Percentiles rank a stretch among this genome's conserved stretches.
These are phyloP conservation scores for Hanseniaspora thailandica DNA, from an alignment of 805 yeast genomes.

Conservation along the genomic window DNA sequence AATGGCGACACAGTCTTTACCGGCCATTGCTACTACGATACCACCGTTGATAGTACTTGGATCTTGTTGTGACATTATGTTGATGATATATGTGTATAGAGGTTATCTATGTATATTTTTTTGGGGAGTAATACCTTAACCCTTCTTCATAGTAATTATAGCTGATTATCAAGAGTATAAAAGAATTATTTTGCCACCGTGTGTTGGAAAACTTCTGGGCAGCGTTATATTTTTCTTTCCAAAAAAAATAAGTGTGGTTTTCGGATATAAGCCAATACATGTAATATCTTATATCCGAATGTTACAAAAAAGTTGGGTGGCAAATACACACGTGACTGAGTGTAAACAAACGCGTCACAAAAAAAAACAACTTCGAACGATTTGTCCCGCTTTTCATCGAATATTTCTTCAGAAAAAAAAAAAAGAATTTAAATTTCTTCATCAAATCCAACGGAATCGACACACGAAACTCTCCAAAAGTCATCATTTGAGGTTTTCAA, in stretches of 20 bases:
- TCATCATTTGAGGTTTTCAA: background rate
- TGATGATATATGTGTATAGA: no score
- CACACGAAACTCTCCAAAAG: background rate
- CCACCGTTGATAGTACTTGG: constrained; percentile 46
- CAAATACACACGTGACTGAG: background rate
- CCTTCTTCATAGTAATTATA: no score
- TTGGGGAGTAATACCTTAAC: background rate
- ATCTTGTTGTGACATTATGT: constrained; percentile 13
- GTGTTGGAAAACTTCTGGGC: background rate
- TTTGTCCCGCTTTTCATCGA: background rate
- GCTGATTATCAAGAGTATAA: no score
- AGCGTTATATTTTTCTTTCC: no score
- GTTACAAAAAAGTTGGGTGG: background rate
- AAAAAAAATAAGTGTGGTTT: background rate
- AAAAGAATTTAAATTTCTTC: no score
- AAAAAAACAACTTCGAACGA: background rate
- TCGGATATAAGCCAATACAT: no score
- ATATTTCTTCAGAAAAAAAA: background rate
- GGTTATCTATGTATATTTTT: background rate
- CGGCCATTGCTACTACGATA: constrained; percentile 95
- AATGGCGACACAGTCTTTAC: constrained; percentile 95
- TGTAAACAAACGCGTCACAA: constrained; percentile 6
- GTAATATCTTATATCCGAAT: background rate
- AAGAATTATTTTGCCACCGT: background rate
- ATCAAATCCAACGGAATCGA: background rate